Conservation (phyloP, 441 rosid species). For the Raphanus hybrid region DNA sequence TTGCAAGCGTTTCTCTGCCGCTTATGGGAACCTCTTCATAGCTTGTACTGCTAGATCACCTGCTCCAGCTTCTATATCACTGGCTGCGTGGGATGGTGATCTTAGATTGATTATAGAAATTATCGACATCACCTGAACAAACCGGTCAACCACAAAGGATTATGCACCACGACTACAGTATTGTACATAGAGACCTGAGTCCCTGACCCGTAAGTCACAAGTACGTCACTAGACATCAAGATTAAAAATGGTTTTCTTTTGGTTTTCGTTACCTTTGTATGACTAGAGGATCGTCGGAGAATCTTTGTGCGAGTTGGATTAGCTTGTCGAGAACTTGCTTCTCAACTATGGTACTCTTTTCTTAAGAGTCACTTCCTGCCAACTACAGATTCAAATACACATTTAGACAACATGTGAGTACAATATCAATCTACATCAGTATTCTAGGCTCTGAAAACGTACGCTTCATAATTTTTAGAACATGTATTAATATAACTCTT, state of each 20-base stretch:
- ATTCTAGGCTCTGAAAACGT: background rate
- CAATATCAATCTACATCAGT: too few species aligned
- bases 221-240: conserved; percentile 3
- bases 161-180: too few species aligned
- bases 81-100: conserved; percentile 81
- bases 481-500: background rate
- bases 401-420: background rate
- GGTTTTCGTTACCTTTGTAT: conserved; percentile 68
- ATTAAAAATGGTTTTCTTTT: conserved; percentile 17
- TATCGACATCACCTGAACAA: conserved; percentile 75
- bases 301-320: conserved; percentile 68
- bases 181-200: too few species aligned
- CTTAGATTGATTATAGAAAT: conserved; percentile 77
- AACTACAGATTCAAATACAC: conserved; percentile 52
- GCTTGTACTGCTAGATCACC: conserved; percentile 88
- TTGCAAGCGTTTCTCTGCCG: conserved; percentile 82
- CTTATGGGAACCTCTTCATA: conserved; percentile 79
- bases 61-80: conserved; percentile 92
- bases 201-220: background rate
- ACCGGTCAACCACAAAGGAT: conserved; percentile 8
- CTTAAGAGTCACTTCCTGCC: conserved; percentile 88
- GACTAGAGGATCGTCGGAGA: conserved; percentile 79
- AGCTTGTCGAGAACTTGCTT: conserved; percentile 76
- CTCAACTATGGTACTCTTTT: conserved; percentile 78
- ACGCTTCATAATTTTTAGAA: background rate